Base-by-base conservation (phyloP, 345 rosid species). In the Garcia nutans region DNA sequence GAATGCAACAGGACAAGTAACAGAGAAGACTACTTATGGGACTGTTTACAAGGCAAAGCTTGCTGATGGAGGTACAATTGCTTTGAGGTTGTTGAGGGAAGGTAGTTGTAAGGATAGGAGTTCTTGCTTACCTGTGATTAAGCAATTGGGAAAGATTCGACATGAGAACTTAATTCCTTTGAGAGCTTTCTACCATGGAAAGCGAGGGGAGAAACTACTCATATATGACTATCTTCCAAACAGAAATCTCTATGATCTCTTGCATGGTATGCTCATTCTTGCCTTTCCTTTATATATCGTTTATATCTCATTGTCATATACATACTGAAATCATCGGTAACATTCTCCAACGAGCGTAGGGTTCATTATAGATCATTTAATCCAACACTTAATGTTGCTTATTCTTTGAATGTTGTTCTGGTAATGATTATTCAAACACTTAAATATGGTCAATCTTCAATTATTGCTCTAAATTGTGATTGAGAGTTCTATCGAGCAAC, bases 181-280 rank as follows among this genome's bases (percentile, higher is more conserved):
- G 80, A 89, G 97, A 86, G 99, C 99, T 78, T 96, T 93, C 83
- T 96, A 96, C 83, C 94, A 96, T 47, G 99, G 99, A 74, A 95
- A 90, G 79, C 88, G 98, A 87, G 98, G 99, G 71, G 99, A 96
- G 77, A 91, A 96, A 90, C 92, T 96, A 42, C 99, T 96, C 60
- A 93, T 96, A 58, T 96, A 93, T 82, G 99, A 96, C 73, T 93
- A 90, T 82, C 90, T 96, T 62, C 98, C 98, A 26, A 90, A 87
- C 74, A 86, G 89, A 77, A 87, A 85, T 80, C 89, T 96, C 78
- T 82, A 93, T 83, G 98, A 96, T 77, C 86, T 89, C 80, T 88
- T 96, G 78, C 97, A 93, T 71, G 98, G 99, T 95, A 93, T 66
- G 80, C 54, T 37, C 55, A 10, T 65, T 62, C 71, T 63, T 11